A percentile compares a stretch with the other conserved stretches of the same genome.
Conservation (phyloP, 2,329 filamentous ascomycete genomes). For the Fusarium hostae region DNA sequence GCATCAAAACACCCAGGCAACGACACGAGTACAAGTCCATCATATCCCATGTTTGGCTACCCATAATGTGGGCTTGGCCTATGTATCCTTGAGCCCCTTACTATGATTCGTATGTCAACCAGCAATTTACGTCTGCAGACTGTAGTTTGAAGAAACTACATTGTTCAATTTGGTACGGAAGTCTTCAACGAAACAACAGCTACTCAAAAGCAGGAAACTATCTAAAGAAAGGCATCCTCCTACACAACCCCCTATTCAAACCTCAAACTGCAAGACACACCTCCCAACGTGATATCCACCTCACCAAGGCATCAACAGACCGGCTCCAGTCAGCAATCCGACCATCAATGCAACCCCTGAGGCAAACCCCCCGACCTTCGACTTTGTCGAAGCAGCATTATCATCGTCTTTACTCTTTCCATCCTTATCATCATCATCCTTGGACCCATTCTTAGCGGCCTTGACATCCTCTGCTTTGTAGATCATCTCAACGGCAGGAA, state of each 20-base stretch:
- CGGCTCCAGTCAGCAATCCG: constrained; percentile 24
- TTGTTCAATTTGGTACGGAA: background rate
- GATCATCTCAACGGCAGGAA: constrained; percentile 31
- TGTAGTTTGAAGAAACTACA: rapidly evolving
- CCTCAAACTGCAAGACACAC: background rate
- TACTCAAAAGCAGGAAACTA: background rate
- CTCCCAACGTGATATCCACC: background rate
- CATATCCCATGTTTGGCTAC: rapidly evolving
- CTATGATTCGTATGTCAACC: background rate
- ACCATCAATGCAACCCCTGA: background rate
- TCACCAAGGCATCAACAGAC: constrained; percentile 33
- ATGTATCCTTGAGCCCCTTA: rapidly evolving
- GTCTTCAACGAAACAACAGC: no score
- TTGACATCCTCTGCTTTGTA: constrained; percentile 26
- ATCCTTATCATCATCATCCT: background rate
- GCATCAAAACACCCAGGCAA: no score
- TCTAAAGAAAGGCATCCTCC: background rate
- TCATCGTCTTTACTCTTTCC: background rate
- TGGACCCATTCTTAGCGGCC: background rate
- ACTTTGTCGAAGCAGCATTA: background rate
- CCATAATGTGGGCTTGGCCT: rapidly evolving
- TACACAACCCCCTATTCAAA: background rate
- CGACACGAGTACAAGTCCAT: background rate
- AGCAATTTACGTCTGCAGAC: background rate
- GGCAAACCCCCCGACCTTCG: background rate